Evolutionary conservation across 352 stramenopile species (phyloP).

Genomic region (Phytophthora idaei): DNA sequence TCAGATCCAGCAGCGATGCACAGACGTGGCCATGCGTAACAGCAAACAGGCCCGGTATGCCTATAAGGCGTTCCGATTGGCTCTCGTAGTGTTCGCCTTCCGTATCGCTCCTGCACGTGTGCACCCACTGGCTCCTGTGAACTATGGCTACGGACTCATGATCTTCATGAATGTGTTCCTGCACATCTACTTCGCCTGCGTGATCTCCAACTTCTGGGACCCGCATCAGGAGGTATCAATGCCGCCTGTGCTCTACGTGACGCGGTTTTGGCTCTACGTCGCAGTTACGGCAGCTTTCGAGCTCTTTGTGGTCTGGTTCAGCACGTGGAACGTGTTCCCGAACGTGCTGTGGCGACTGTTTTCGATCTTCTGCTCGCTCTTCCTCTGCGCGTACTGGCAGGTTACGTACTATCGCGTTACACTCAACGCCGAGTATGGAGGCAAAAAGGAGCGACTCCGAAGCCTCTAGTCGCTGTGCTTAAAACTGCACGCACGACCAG

Average conservation of each 20-base stretch:
- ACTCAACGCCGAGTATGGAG: constrained; percentile 73
- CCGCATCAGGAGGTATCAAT: constrained; percentile 56
- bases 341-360: constrained; percentile 82
- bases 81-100: constrained; percentile 60
- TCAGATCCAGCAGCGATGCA: constrained; percentile 63
- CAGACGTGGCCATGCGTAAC: constrained; percentile 62
- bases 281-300: constrained; percentile 49
- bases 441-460: constrained; percentile 81
- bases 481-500: not conserved
- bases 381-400: constrained; percentile 68
- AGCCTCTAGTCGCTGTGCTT: constrained; percentile 50
- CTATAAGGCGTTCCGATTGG: constrained; percentile 63
- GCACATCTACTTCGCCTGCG: constrained; percentile 75
- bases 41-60: constrained; percentile 49
- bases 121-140: constrained; percentile 70
- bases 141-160: constrained; percentile 78
- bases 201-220: constrained; percentile 85
- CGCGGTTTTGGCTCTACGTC: constrained; percentile 75
- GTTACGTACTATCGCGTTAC: constrained; percentile 71
- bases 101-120: constrained; percentile 65
- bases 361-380: constrained; percentile 54
- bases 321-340: constrained; percentile 77
- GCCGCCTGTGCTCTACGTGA: constrained; percentile 74
- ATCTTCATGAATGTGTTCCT: constrained; percentile 84
- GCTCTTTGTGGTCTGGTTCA: constrained; percentile 79